These are phyloP conservation scores for Physaria fendleri DNA, from an alignment of 345 rosid genomes.

Conservation along the genomic window DNA sequence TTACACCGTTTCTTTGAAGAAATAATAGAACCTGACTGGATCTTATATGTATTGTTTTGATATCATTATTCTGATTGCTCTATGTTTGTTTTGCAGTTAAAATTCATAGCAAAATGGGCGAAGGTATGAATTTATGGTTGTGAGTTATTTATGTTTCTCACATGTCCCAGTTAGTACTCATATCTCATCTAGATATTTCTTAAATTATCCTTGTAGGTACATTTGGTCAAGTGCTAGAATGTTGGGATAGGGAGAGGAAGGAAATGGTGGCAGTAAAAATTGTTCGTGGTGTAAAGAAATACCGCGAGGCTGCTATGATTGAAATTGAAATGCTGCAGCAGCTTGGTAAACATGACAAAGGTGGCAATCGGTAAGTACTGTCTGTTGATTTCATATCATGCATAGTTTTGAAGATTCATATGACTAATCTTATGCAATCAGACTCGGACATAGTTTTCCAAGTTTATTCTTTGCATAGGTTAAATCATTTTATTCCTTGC, in stretches of 20 bases:
- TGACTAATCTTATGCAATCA: conserved; percentile 10
- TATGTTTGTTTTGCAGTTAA: conserved; percentile 45
- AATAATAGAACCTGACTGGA: too few species aligned
- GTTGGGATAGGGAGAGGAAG: conserved; percentile 82
- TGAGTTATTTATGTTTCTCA: neutral
- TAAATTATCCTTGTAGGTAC: conserved; percentile 42
- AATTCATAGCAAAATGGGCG: conserved; percentile 86
- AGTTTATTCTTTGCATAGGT: conserved; percentile 34
- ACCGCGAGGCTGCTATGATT: conserved; percentile 90
- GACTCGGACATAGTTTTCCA: conserved; percentile 4
- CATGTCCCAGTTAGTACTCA: neutral
- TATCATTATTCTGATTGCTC: neutral
- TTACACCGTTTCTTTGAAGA: too few species aligned
- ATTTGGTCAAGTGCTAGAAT: conserved; percentile 87
- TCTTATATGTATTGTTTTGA: neutral
- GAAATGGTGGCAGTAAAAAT: conserved; percentile 91
- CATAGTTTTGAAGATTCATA: too few species aligned
- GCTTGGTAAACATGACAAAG: conserved; percentile 74
- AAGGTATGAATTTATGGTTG: conserved; percentile 41
- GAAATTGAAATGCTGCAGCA: conserved; percentile 82
- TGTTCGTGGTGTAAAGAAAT: conserved; percentile 83
- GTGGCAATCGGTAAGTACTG: conserved; percentile 71
- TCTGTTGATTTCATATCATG: conserved; percentile 3
- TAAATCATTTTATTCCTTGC: conserved; percentile 90
- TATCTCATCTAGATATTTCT: neutral